Evolutionary conservation across 768 basidiomycete species (phyloP), one percentile per base, ranked within the genome.

Genomic region (Termitomyces sp.): DNA sequence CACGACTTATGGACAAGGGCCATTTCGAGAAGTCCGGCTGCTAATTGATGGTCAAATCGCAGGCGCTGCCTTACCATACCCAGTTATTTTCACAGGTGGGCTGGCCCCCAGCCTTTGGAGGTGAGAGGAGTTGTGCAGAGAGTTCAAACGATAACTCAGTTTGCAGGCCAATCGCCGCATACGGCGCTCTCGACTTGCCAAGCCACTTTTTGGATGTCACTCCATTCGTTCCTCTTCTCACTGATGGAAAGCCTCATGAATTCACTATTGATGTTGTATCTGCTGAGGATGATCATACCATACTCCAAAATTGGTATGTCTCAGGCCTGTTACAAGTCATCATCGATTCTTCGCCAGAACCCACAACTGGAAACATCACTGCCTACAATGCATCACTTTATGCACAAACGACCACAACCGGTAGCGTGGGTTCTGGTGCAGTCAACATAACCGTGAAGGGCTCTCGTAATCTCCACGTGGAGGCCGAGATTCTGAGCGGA

Each of bases 141-240:
- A 24, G 18, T 16, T 59, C 28, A 40, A 20, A 18, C 45, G 15
- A 28, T 24, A 49, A 33, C 16, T 28, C 15, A 20, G 22, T 13
- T 16, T 42, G 9, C 52, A 86, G 88, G 53, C 90, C 90, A 1
- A 90, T 92, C 70, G 81, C 88, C 1, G 84, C 90, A 1, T 92
- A 91, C 61, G 88, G 90, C 11, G 89, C 89, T 3, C 74, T 91
- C 28, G 90, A 92, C 66, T 78, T 90, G 13, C 91, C 91, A 1
- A 90, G 87, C 1, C 92, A 92, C 71, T 86, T 86, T 70, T 65
- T 92, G 20, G 91, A 92, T 71, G 71, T 91, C 56, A 91, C 91
- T 8, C 89, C 91, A 1, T 92, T 92, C 69, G 80, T 88, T 0
- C 89, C 89, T 7, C 67, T 86, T 20, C 78, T 93, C 39, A 79